Conservation (phyloP, 2,329 filamentous ascomycete species). For the Fusarium pseudoanthophilum region DNA sequence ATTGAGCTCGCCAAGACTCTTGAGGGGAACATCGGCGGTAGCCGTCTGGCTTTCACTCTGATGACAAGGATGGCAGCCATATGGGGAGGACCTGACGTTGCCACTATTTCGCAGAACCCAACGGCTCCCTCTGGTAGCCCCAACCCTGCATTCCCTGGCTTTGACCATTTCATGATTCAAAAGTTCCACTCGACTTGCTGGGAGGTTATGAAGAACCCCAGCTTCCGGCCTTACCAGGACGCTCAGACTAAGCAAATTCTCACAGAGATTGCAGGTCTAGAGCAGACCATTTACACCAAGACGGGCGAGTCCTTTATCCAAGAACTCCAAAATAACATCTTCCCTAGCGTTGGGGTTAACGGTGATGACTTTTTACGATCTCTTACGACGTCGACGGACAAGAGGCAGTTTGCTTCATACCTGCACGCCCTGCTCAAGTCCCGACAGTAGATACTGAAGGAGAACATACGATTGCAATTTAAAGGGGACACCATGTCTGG, state of each 20-base stretch:
- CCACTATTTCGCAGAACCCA: conserved; percentile 65
- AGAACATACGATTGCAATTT: conserved; percentile 6
- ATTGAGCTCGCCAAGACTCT: conserved; percentile 85
- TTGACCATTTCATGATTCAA: conserved; percentile 89
- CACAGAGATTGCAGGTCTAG: conserved; percentile 84
- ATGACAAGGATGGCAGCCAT: conserved; percentile 84
- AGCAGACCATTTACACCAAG: conserved; percentile 91
- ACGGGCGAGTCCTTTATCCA: conserved; percentile 84
- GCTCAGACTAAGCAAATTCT: conserved; percentile 90
- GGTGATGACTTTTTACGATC: conserved; percentile 68
- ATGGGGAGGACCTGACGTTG: conserved; percentile 89
- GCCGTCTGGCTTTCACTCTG: conserved; percentile 81
- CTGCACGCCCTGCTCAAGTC: conserved; percentile 67
- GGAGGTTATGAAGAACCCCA: conserved; percentile 82
- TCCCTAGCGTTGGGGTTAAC: conserved; percentile 72
- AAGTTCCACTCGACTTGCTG: conserved; percentile 91
- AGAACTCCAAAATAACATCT: conserved; percentile 71
- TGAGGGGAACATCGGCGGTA: conserved; percentile 69
- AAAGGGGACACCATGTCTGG: neutral
- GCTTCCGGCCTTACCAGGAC: conserved; percentile 82
- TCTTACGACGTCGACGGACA: conserved; percentile 68
- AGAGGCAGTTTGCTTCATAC: conserved; percentile 72
- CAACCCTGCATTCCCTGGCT: conserved; percentile 78
- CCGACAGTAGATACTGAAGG: conserved; percentile 45
- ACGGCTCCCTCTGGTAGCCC: conserved; percentile 62